Percentiles rank a stretch among this genome's conserved stretches.
Conservation (phyloP, 2,329 filamentous ascomycete genomes). For the Paecilomyces sp. region DNA sequence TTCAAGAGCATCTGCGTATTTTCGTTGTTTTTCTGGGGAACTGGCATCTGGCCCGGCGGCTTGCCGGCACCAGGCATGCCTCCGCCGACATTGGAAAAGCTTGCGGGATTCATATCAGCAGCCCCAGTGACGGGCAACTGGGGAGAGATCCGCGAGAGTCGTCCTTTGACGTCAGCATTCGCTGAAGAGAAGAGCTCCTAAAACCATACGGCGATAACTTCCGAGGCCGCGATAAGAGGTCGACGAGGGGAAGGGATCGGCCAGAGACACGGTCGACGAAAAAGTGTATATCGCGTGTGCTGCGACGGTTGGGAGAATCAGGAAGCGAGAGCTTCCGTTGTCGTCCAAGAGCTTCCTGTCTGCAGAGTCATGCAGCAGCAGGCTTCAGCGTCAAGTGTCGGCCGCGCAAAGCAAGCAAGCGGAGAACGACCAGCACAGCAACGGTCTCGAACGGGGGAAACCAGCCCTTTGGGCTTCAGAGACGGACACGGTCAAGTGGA, state of each 20-base stretch:
- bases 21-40: conserved; percentile 22
- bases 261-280: not conserved
- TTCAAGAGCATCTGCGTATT: conserved; percentile 29
- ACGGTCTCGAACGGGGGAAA: not conserved
- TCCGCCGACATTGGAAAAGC: conserved; percentile 30
- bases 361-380: not conserved
- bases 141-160: conserved; percentile 24
- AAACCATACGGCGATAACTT: conserved; percentile 2
- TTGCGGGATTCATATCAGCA: conserved; percentile 37
- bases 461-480: not conserved
- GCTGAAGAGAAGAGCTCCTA: conserved; percentile 13
- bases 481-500: not conserved
- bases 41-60: conserved; percentile 24
- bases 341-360: not conserved
- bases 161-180: conserved; percentile 28
- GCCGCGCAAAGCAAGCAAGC: not conserved
- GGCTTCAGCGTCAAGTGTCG: not conserved
- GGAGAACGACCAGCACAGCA: not conserved
- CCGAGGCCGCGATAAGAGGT: not conserved
- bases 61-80: conserved; percentile 27
- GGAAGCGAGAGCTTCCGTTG: not conserved
- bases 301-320: not conserved
- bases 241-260: not conserved
- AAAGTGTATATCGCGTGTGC: not conserved
- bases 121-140: conserved; percentile 31